Evolutionary conservation across 1,284 basidiomycete species (phyloP).

Genomic region (Ustilago xerochloae): DNA sequence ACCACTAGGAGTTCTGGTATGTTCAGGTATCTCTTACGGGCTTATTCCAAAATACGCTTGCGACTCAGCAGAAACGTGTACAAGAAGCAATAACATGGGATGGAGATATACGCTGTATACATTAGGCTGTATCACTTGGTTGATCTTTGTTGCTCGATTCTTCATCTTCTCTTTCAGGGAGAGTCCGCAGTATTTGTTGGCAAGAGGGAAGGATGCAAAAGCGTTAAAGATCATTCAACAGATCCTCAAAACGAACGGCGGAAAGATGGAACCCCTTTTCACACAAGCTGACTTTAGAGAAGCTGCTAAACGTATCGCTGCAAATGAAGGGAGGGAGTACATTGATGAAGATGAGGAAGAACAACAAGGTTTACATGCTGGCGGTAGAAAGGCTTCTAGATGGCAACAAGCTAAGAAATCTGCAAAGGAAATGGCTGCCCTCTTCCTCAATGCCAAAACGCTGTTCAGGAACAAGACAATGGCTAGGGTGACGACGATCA

Average conservation of each 20-base stretch:
- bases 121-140: constrained; percentile 62
- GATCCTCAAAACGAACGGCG: constrained; percentile 65
- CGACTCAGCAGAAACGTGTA: constrained; percentile 38
- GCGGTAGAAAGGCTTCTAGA: constrained; percentile 1
- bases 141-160: constrained; percentile 63
- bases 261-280: constrained; percentile 64
- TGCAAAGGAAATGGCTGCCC: constrained; percentile 46
- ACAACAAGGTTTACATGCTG: constrained; percentile 18
- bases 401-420: constrained; percentile 36
- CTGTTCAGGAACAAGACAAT: constrained; percentile 67
- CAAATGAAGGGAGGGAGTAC: constrained; percentile 15
- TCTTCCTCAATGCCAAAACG: constrained; percentile 66
- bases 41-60: constrained; percentile 59
- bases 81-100: constrained; percentile 56
- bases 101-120: constrained; percentile 64
- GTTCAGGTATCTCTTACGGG: constrained; percentile 59
- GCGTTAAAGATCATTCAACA: constrained; percentile 50
- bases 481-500: constrained; percentile 66
- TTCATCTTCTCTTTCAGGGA: constrained; percentile 61
- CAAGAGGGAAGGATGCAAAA: constrained; percentile 52
- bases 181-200: constrained; percentile 62
- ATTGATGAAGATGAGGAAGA: constrained; percentile 23
- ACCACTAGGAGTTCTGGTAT: constrained; percentile 62
- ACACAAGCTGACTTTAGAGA: constrained; percentile 68
- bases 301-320: constrained; percentile 59